Evolutionary conservation across 2,329 filamentous ascomycete genomes (phyloP), one percentile per base, ranked within the genome.

Genomic region (Pleoardoris graminearum): DNA sequence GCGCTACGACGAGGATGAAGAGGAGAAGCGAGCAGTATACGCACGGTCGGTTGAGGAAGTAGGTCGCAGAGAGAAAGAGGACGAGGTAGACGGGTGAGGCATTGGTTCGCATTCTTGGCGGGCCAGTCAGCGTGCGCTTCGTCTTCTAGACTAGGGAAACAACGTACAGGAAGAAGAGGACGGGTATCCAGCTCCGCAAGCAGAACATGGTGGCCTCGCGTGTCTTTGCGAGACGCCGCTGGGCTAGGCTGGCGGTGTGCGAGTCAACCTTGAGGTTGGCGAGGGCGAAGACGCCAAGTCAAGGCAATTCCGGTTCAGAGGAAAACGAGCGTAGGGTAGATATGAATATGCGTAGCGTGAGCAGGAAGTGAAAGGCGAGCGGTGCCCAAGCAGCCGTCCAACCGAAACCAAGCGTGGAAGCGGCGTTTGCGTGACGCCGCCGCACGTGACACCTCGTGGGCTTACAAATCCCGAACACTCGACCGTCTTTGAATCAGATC

Each of bases 11-110:
- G 63, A 99, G 90, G 65, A 97, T 91, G 60, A 96, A 83, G 43
- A 99, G 90, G 48, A 99, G 88, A 57, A 97, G 86, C 55, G 91
- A 96, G 83, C 94, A 99, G 82, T 99, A 99, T 65, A 96, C 88
- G 79, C 94, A 99, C 48, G 94, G 94, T 50, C 93, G 87, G 77
- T 97, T 96, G 66, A 99, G 86, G 76, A 96, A 90, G 80, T 96
- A 97, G 60, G 92, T 96, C 74, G 92, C 91, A 60, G 91, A 82
- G 78, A 99, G 73, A 70, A 80, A 80, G 69, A 79, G 74, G 56
- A 79, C 61, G 55, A 79, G 73, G 66, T 80, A 80, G 57, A 80
- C 70, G 10, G 78, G 78, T 4, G 77, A 76, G 25, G 77, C 75
- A 57, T 77, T 77, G 23, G 75, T 78, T 48, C 77, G 76, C 57